These are phyloP conservation scores for Penicillium egyptiacum DNA, from an alignment of 495 filamentous ascomycete species.

Conservation along the genomic window DNA sequence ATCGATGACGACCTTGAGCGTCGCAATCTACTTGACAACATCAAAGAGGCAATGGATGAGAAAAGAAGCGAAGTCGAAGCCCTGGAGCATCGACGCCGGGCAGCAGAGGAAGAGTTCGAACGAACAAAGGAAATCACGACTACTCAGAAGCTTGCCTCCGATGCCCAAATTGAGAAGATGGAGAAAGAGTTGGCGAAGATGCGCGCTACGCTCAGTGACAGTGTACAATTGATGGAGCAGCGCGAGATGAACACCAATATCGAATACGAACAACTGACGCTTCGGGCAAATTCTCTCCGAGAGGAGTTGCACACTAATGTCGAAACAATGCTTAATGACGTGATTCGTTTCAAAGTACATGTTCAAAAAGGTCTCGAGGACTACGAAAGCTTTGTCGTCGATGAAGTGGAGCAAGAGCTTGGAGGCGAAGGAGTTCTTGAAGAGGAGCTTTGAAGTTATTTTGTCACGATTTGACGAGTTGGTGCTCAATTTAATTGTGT, in stretches of 20 bases:
- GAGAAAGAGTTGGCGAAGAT: constrained; percentile 95
- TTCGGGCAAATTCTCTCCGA: constrained; percentile 77
- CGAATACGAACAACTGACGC: constrained; percentile 90
- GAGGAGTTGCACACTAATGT: constrained; percentile 96
- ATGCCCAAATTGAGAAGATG: constrained; percentile 96
- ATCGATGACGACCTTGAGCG: constrained; percentile 88
- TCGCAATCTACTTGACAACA: constrained; percentile 85
- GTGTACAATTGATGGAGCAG: constrained; percentile 89
- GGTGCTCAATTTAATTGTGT: constrained; percentile 8
- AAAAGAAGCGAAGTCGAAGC: constrained; percentile 88
- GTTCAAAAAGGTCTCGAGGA: constrained; percentile 88
- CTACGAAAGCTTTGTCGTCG: constrained; percentile 87
- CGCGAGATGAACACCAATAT: constrained; percentile 95
- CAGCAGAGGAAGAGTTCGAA: constrained; percentile 90
- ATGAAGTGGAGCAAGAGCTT: constrained; percentile 85
- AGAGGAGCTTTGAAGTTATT: constrained; percentile 32
- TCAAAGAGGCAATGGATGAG: constrained; percentile 93
- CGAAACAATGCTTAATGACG: constrained; percentile 92
- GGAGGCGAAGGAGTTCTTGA: constrained; percentile 47
- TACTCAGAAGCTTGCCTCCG: constrained; percentile 80
- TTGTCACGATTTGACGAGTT: constrained; percentile 11
- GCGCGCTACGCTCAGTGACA: constrained; percentile 79
- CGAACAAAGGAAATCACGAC: constrained; percentile 85
- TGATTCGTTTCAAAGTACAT: constrained; percentile 98
- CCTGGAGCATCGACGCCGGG: constrained; percentile 78